Evolutionary conservation across 2,329 filamentous ascomycete species (phyloP), one percentile per base, ranked within the genome.

Genomic region (Pezicula neosporulosa): DNA sequence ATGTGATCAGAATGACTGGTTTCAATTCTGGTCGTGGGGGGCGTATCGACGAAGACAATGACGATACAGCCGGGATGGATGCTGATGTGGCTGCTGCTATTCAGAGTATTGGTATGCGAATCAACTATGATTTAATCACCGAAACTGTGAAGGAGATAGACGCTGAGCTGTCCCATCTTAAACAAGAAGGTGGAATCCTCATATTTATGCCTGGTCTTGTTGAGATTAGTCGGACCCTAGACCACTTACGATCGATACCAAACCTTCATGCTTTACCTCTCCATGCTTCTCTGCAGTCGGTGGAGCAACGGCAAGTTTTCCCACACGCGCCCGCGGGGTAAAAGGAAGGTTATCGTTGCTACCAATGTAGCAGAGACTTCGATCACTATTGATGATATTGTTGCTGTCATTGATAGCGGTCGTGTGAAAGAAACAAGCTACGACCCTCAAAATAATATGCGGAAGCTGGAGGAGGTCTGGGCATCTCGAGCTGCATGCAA

Each of bases 351-450:
- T 12, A 89, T 99, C 33, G 89, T 93, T 6, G 90, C 94, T 1
- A 99, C 94, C 42, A 99, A 99, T 63, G 93, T 99, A 2, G 94
- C 94, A 2, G 94, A 99, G 68, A 99, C 94, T 0, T 97, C 94
- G 2, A 97, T 99, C 67, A 99, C 94, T 0, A 99, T 99, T 54
- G 92, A 97, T 65, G 94, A 99, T 65, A 89, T 99, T 48, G 89
- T 97, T 2, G 93, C 90, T 2, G 94, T 99, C 43, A 93, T 99
- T 56, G 94, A 99, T 67, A 94, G 88, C 10, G 94, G 94, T 27
- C 86, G 90, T 48, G 94, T 99, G 53, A 99, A 99, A 66, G 93
- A 99, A 70, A 99, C 92, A 0, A 93, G 89, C 66, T 97, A 92
- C 62, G 94, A 97, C 66, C 83, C 90, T 0, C 81, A 87, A 56